A percentile compares a stretch with the other conserved stretches of the same genome.
Evolutionary conservation across 352 stramenopile genomes (phyloP).

Genomic region (Phytophthora syringae): DNA sequence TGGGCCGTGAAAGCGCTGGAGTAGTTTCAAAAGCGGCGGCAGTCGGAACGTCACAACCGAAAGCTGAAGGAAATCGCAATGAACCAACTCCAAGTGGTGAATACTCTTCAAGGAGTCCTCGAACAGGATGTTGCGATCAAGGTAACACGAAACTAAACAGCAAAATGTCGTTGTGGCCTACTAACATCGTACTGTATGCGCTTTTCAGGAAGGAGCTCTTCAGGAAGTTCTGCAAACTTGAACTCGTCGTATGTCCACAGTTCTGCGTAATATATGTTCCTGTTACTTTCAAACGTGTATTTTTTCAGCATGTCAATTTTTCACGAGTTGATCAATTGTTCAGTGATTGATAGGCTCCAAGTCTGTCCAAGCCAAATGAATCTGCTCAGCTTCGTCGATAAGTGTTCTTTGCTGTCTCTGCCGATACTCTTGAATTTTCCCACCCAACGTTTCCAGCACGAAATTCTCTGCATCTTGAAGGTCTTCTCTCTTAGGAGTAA

Average conservation of each 20-base stretch:
- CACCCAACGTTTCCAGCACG: constrained; percentile 12
- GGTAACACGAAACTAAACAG: no score
- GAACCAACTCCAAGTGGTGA: background rate
- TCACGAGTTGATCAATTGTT: no score
- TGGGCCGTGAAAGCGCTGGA: background rate
- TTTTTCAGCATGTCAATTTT: no score
- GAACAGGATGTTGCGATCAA: background rate
- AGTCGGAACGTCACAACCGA: background rate
- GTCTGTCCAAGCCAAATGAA: background rate
- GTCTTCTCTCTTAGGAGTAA: background rate
- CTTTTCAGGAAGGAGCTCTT: background rate
- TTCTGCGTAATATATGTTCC: no score
- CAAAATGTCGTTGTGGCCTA: no score
- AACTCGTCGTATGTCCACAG: no score
- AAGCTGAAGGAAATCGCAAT: background rate
- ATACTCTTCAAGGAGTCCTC: background rate
- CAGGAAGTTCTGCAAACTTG: no score
- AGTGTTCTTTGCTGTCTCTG: constrained; percentile 9
- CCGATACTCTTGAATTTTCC: constrained; percentile 3
- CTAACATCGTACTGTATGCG: no score
- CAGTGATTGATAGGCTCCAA: background rate
- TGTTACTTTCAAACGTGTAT: no score
- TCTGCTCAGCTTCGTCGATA: constrained; percentile 3
- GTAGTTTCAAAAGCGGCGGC: background rate
- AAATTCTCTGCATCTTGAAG: constrained; percentile 5